A percentile compares a stretch with the other conserved stretches of the same genome.
phyloP scores from a whole-genome alignment of 2,329 filamentous ascomycete genomes.

The Diatrype stigma region DNA sequence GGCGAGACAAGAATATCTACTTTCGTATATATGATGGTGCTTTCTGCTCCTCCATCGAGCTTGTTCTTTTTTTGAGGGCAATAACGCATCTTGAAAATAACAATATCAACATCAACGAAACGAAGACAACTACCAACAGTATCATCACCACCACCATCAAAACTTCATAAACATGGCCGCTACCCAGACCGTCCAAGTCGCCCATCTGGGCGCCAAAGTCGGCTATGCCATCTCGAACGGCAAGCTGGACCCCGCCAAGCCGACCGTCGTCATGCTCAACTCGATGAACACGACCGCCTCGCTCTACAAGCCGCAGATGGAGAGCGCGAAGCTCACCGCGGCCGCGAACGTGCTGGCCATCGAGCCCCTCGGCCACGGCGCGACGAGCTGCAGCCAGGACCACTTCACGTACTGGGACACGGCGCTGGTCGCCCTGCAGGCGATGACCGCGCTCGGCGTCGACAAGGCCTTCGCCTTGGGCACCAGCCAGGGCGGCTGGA shows the following conservation, averaged over 20 bases:
- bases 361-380: conserved; percentile 50
- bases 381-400: conserved; percentile 37
- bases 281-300: conserved; percentile 46
- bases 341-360: conserved; percentile 47
- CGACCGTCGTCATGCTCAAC: conserved; percentile 48
- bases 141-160: neutral
- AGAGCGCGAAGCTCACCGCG: conserved; percentile 33
- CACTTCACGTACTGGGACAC: conserved; percentile 55
- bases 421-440: conserved; percentile 51
- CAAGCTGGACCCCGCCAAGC: conserved; percentile 42
- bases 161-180: conserved; percentile 10
- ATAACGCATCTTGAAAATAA: too few relatives aligned
- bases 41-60: too few relatives aligned
- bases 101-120: too few relatives aligned
- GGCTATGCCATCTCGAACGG: conserved; percentile 14
- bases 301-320: conserved; percentile 42
- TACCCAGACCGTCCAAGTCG: conserved; percentile 11
- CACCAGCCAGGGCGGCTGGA: conserved; percentile 50
- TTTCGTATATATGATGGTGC: too few relatives aligned
- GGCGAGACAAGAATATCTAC: too few relatives aligned
- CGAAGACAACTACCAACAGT: too few relatives aligned
- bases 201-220: conserved; percentile 12
- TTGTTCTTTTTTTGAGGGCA: too few relatives aligned
- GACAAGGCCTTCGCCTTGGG: conserved; percentile 46
- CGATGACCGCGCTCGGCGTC: conserved; percentile 47